Conservation (phyloP, 179 eudicot genomes). For the Gypsophila paniculata region DNA sequence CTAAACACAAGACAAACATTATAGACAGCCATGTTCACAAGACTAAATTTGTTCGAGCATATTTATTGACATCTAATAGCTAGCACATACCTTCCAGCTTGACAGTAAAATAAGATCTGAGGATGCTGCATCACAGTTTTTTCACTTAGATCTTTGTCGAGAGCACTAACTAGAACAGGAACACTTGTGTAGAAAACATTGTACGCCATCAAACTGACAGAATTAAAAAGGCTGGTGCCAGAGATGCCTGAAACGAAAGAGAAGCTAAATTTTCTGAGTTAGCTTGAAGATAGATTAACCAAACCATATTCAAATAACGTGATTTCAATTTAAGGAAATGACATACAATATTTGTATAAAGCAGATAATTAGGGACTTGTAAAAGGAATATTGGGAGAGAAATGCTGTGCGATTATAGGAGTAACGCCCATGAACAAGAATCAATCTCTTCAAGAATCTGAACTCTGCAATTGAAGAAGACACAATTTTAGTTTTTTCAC, state of each 20-base stretch:
- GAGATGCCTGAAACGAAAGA: constrained; percentile 97
- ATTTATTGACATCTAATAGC: background rate
- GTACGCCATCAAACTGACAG: constrained; percentile 97
- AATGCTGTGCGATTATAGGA: constrained; percentile 96
- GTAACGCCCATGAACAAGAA: constrained; percentile 97
- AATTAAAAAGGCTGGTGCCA: constrained; percentile 95
- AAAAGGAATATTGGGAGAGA: constrained; percentile 91
- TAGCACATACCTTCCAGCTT: constrained; percentile 81
- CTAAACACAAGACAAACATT: constrained; percentile 40
- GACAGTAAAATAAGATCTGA: constrained; percentile 93
- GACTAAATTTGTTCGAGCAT: background rate
- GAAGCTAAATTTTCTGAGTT: constrained; percentile 57
- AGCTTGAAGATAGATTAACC: constrained; percentile 25
- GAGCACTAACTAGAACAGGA: constrained; percentile 85
- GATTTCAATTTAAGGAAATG: constrained; percentile 6
- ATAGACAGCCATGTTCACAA: background rate
- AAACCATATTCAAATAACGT: constrained; percentile 11
- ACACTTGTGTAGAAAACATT: constrained; percentile 96
- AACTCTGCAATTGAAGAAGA: constrained; percentile 60
- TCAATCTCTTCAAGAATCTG: constrained; percentile 78
- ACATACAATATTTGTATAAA: constrained; percentile 96
- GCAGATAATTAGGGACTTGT: constrained; percentile 85
- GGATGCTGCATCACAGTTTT: constrained; percentile 96
- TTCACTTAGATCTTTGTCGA: constrained; percentile 95
- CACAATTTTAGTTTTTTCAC: background rate